Evolutionary conservation across 2,329 filamentous ascomycete genomes (phyloP).

Genomic region (Talaromyces atroroseus): DNA sequence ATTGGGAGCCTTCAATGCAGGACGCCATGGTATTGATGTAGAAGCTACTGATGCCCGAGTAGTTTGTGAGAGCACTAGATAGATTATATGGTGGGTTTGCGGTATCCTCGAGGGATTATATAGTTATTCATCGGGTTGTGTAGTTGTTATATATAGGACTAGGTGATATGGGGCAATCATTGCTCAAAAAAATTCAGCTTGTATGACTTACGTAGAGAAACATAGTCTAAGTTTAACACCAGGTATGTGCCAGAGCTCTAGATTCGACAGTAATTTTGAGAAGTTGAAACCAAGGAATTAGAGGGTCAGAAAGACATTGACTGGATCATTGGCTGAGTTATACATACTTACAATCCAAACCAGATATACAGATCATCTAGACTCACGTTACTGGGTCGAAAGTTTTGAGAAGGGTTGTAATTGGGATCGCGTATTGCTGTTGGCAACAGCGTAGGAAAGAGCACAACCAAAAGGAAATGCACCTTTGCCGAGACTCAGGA

Average conservation of each 20-base stretch:
- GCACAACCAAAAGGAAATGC: not conserved
- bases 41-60: not conserved
- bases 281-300: constrained; percentile 4
- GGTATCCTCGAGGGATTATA: not conserved
- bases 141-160: not conserved
- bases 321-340: not conserved
- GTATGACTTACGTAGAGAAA: not conserved
- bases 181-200: not conserved
- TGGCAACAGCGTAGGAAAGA: not conserved
- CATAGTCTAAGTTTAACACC: not conserved
- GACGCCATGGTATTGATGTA: not conserved
- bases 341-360: constrained; percentile 3
- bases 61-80: not conserved
- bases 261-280: not conserved
- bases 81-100: constrained; percentile 2
- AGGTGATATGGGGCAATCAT: not conserved
- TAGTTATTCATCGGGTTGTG: not conserved
- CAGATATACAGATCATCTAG: not conserved
- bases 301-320: constrained; percentile 4
- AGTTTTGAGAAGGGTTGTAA: not conserved
- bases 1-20: not conserved
- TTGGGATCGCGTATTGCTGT: not conserved
- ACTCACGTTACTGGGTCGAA: not conserved
- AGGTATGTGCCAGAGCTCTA: not conserved
- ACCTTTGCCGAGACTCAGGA: not conserved